Base-by-base conservation (phyloP, 352 stramenopile species). In the Blastocystis sp. region DNA sequence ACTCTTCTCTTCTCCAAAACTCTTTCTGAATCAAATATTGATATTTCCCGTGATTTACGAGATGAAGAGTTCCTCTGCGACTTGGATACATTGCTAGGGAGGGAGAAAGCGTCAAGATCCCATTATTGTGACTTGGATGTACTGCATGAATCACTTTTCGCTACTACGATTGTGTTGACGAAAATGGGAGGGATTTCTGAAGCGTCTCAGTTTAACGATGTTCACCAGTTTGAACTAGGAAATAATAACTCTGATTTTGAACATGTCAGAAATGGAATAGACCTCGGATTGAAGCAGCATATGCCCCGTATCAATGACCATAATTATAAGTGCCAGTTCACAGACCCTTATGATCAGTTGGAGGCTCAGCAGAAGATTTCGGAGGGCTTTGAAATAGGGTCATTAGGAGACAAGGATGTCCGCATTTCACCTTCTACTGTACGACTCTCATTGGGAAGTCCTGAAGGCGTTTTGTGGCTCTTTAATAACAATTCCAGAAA, bases 291-390 rank as follows among this genome's bases (percentile, higher is more conserved):
- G 69, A 63, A 5, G 53, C 53, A 68, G 54, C 56, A 66, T 3
- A n/a, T 61, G 47, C 73, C 73, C 34, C 47, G 47, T 18, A 55
- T 84, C n/a, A 9, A 26, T 20, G 70, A 80, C 29, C 70, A 80
- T 41, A 23, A 34, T n/a, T 80, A 66, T 41, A 29, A 66, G 70
- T 80, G 70, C 39, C 70, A 39, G 39, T 56, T 80, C 13, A 80
- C 70, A 6, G 70, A 80, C 55, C 47, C 47, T 18, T 80, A 80
- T 26, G 70, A 80, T 26, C 50, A 56, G 6, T 29, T 80, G 13
- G 41, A 62, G 15, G 47, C 54, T 0, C 34, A 80, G 23, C 70
- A 80, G 26, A 66, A 62, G n/a, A 26, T 47, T 20, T 53, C 50
- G 11, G 50, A 13, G 50, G 50, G 50, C 1, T n/a, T 59, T 59